These are phyloP conservation scores for Suillus brevipes DNA, from an alignment of 768 basidiomycete species.

Conservation along the genomic window DNA sequence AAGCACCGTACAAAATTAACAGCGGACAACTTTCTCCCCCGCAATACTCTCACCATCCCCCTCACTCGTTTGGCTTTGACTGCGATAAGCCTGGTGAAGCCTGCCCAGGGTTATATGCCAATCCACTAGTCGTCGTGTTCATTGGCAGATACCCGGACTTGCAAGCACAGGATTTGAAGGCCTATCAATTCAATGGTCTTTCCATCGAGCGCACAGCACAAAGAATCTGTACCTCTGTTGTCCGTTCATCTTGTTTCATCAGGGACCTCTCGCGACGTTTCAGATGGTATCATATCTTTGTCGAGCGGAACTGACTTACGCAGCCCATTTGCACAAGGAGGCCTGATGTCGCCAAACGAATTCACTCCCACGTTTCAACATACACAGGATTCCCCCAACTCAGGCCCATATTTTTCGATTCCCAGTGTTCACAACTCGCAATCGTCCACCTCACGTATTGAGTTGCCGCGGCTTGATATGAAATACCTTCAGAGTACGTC, in stretches of 20 bases:
- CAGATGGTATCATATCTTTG: neutral
- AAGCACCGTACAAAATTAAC: neutral
- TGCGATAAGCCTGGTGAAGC: neutral
- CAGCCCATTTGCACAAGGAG: neutral
- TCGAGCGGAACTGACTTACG: too few species aligned
- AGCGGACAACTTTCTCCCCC: neutral
- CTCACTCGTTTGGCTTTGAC: neutral
- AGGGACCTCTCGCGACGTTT: neutral
- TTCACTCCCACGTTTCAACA: neutral
- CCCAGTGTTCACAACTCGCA: neutral
- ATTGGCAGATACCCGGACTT: neutral
- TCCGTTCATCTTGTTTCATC: neutral
- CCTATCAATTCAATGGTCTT: neutral
- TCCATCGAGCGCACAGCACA: neutral
- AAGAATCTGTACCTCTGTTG: neutral
- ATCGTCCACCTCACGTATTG: neutral
- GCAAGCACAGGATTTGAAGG: neutral
- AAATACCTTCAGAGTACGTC: neutral
- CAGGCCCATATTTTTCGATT: neutral
- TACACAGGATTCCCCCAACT: neutral
- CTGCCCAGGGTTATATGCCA: neutral
- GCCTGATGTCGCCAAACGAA: neutral
- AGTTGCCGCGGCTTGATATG: neutral
- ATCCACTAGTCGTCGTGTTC: neutral
- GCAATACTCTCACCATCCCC: neutral